These are phyloP conservation scores for Phanerochaete carnosa DNA, from an alignment of 768 basidiomycete genomes.

Conservation along the genomic window DNA sequence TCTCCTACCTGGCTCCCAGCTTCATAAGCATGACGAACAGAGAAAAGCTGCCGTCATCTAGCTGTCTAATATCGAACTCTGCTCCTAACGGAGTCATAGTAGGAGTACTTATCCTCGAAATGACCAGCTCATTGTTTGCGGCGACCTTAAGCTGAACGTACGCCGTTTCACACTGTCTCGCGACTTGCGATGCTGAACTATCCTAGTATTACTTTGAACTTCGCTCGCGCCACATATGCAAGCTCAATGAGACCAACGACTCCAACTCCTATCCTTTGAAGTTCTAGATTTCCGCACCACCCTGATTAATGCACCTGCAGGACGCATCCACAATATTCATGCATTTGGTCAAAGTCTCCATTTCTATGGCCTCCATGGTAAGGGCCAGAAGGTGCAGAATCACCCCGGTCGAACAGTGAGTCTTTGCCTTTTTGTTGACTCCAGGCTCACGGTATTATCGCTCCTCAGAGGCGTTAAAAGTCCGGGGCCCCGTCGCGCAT, in stretches of 20 bases:
- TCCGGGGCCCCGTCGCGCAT: slow-evolving; percentile 58
- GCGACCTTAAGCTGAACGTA: slow-evolving; percentile 89
- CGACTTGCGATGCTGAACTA: too few relatives aligned
- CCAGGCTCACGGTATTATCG: too few relatives aligned
- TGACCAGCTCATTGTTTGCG: too few relatives aligned
- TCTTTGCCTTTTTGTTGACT: slow-evolving; percentile 16
- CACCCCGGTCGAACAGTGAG: slow-evolving; percentile 84
- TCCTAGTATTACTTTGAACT: slow-evolving; percentile 93
- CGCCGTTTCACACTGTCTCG: too few relatives aligned
- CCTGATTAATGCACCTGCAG: slow-evolving; percentile 76
- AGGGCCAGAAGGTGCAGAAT: slow-evolving; percentile 94
- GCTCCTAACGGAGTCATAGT: too few relatives aligned
- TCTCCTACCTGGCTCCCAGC: too few relatives aligned
- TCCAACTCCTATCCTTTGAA: slow-evolving; percentile 99
- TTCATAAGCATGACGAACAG: too few relatives aligned
- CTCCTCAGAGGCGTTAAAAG: slow-evolving; percentile 56
- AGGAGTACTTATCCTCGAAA: too few relatives aligned
- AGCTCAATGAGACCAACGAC: slow-evolving; percentile 76
- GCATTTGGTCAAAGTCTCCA: slow-evolving; percentile 76
- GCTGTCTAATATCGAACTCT: too few relatives aligned
- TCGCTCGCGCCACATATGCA: slow-evolving; percentile 83
- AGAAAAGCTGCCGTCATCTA: too few relatives aligned
- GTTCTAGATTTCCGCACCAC: slow-evolving; percentile 82
- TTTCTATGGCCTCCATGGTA: slow-evolving; percentile 93
- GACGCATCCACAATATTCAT: slow-evolving; percentile 89